Conservation (phyloP, 176 grass and related monocot species). For the Themeda triandra region DNA sequence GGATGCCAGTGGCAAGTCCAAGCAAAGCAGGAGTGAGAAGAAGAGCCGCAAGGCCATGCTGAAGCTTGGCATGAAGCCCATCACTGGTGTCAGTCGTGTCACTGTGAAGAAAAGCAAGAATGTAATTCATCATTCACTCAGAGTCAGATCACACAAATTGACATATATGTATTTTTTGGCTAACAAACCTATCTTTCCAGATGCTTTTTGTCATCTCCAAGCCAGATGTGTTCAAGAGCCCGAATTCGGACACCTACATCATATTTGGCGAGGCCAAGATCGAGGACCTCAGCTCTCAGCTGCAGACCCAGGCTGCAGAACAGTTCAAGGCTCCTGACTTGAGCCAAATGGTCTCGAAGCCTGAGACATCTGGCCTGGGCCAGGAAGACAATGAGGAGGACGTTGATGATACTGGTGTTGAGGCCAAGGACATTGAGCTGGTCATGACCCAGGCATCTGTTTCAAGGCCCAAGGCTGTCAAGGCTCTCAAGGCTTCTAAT, state of each 20-base stretch:
- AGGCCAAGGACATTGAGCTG: constrained; percentile 62
- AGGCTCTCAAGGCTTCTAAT: constrained; percentile 47
- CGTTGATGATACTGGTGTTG: constrained; percentile 52
- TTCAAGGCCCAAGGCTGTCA: constrained; percentile 50
- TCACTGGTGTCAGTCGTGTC: constrained; percentile 56
- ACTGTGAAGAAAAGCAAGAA: constrained; percentile 83
- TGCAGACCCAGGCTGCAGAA: constrained; percentile 67
- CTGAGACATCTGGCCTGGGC: constrained; percentile 35
- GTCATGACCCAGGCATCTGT: constrained; percentile 67
- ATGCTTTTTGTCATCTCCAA: constrained; percentile 72
- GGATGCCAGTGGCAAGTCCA: constrained; percentile 54
- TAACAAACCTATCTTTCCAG: constrained; percentile 27
- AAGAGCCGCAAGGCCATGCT: constrained; percentile 84
- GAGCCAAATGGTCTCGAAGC: constrained; percentile 40
- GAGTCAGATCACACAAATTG: background rate
- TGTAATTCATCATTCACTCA: constrained; percentile 22
- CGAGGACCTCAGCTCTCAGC: constrained; percentile 66
- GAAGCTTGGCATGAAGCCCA: constrained; percentile 75
- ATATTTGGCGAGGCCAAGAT: constrained; percentile 74
- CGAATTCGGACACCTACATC: constrained; percentile 63
- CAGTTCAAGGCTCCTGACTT: constrained; percentile 59
- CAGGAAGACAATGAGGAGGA: constrained; percentile 53
- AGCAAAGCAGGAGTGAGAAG: constrained; percentile 81
- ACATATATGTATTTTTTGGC: background rate
- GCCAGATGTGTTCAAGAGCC: constrained; percentile 78